Conservation (phyloP, 495 filamentous ascomycete genomes). For the Astrothelium macrocarpum region DNA sequence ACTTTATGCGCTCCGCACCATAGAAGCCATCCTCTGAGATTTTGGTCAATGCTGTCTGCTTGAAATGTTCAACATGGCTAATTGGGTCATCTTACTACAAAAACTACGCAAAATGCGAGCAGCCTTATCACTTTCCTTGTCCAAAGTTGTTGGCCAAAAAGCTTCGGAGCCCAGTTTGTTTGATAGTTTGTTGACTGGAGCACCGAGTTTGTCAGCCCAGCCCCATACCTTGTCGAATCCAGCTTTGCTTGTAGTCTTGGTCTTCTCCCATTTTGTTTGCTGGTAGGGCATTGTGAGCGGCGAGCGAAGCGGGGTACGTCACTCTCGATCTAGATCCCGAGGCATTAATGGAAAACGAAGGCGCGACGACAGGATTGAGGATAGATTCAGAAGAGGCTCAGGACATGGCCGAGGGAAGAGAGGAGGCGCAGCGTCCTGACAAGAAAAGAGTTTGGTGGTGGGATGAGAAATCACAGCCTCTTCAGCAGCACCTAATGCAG, state of each 20-base stretch:
- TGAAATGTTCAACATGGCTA: background rate
- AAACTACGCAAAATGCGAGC: conserved; percentile 71
- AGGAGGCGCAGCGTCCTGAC: background rate
- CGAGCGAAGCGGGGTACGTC: conserved; percentile 2
- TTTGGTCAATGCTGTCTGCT: background rate
- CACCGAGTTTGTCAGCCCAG: conserved; percentile 40
- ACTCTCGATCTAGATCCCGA: background rate
- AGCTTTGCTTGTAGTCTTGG: conserved; percentile 36
- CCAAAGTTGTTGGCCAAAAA: conserved; percentile 71
- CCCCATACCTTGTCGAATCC: conserved; percentile 41
- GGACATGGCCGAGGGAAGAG: background rate
- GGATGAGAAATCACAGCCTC: background rate
- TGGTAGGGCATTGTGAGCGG: conserved; percentile 9
- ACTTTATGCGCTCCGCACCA: conserved; percentile 33
- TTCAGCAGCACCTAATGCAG: background rate
- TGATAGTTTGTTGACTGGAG: conserved; percentile 63
- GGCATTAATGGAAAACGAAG: background rate
- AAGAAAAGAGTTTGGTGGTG: background rate
- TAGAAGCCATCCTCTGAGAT: conserved; percentile 51
- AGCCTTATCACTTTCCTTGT: conserved; percentile 75
- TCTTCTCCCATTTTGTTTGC: conserved; percentile 29
- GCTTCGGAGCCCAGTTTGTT: conserved; percentile 68
- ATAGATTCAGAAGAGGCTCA: background rate
- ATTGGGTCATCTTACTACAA: conserved; percentile 44
- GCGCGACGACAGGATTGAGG: background rate